Conservation (phyloP, 148 eudicot species). For the Talinum fruticosum region DNA sequence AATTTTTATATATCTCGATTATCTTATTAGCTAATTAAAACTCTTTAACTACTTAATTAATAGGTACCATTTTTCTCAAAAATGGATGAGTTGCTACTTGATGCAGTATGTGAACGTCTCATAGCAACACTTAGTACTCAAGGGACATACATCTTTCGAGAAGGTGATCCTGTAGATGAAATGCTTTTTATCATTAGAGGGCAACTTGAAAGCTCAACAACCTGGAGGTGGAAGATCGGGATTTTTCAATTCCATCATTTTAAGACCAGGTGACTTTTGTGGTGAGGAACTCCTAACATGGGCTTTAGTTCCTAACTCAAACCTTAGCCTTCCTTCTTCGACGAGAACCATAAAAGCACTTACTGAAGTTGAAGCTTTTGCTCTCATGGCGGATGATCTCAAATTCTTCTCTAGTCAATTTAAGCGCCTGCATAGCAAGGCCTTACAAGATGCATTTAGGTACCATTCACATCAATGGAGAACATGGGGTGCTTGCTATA, state of each 20-base stretch:
- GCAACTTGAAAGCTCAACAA: conserved; percentile 79
- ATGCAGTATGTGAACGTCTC: conserved; percentile 81
- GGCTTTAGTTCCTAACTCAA: conserved; percentile 72
- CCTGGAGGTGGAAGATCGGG: conserved; percentile 84
- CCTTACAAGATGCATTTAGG: conserved; percentile 75
- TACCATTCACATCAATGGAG: conserved; percentile 92
- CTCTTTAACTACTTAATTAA: neutral
- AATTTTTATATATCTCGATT: no score
- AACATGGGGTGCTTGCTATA: conserved; percentile 75
- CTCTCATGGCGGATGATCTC: conserved; percentile 81
- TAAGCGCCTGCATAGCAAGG: conserved; percentile 82
- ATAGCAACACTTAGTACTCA: conserved; percentile 67
- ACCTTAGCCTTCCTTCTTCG: conserved; percentile 57
- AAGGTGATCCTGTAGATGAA: conserved; percentile 80
- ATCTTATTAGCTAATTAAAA: neutral
- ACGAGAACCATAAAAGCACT: conserved; percentile 69
- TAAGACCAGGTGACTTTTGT: conserved; percentile 81
- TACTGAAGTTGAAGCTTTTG: conserved; percentile 84
- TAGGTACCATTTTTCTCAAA: conserved; percentile 89
- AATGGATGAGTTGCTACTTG: conserved; percentile 84
- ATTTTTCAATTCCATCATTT: conserved; percentile 70
- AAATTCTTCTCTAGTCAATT: conserved; percentile 66
- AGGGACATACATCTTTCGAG: conserved; percentile 59
- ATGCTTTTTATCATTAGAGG: conserved; percentile 84
- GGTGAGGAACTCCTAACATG: conserved; percentile 86